These are phyloP conservation scores for Ilyonectria sp. DNA, from an alignment of 2,329 filamentous ascomycete genomes.

Conservation along the genomic window DNA sequence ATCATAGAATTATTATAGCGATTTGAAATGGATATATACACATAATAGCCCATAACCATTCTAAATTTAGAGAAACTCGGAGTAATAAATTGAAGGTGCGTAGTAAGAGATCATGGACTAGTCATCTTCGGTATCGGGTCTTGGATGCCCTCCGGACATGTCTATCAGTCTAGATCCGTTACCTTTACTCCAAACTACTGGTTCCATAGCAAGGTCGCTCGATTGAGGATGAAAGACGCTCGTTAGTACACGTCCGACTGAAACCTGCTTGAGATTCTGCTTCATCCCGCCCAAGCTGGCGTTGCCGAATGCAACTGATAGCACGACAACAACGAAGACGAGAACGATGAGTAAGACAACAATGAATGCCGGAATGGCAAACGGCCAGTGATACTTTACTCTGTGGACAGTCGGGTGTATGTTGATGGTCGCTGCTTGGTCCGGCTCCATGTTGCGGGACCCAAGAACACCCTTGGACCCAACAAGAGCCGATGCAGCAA, in stretches of 20 bases:
- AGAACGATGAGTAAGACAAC: constrained; percentile 25
- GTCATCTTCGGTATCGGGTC: background rate
- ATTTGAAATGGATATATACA: background rate
- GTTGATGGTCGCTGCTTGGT: constrained; percentile 26
- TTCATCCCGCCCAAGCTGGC: constrained; percentile 31
- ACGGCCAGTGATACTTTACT: constrained; percentile 40
- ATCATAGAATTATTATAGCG: background rate
- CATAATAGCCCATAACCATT: too few species aligned
- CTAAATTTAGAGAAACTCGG: background rate
- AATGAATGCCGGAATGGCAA: constrained; percentile 41
- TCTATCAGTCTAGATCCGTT: constrained; percentile 28
- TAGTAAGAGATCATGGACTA: background rate
- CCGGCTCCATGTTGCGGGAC: constrained; percentile 30
- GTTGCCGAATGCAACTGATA: constrained; percentile 24
- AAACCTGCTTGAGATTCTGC: constrained; percentile 36
- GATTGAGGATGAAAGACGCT: constrained; percentile 34
- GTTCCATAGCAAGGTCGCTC: constrained; percentile 34
- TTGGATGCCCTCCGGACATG: constrained; percentile 21
- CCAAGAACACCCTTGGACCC: constrained; percentile 41
- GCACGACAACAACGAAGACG: constrained; percentile 25
- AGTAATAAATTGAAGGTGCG: background rate
- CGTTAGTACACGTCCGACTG: constrained; percentile 38
- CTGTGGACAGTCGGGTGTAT: constrained; percentile 35
- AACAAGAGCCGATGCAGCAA: constrained; percentile 42
- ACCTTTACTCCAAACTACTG: constrained; percentile 31